Conservation (phyloP, 1,284 basidiomycete genomes). For the Veloboletus limbatus region DNA sequence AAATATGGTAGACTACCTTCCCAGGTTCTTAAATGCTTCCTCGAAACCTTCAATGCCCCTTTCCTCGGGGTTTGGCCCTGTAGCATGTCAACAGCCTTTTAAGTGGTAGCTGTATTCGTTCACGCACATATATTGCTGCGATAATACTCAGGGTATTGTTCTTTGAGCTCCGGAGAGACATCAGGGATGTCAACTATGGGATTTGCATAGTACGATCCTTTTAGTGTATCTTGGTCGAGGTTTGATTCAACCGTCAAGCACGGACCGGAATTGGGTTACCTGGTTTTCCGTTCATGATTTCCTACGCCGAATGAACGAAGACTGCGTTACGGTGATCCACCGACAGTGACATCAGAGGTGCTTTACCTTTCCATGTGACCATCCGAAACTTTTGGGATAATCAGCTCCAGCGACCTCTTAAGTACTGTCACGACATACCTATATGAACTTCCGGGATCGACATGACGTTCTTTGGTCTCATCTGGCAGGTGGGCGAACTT, state of each 20-base stretch:
- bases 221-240: conserved; percentile 61
- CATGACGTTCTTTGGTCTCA: conserved; percentile 62
- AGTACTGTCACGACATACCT: conserved; percentile 45
- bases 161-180: conserved; percentile 51
- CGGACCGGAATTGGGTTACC: conserved; percentile 39
- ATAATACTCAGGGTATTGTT: conserved; percentile 76
- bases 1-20: conserved; percentile 46
- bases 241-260: conserved; percentile 5
- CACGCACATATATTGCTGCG: conserved; percentile 70
- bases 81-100: conserved; percentile 1
- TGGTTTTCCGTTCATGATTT: conserved; percentile 92
- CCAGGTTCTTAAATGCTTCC: conserved; percentile 80
- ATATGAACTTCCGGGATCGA: conserved; percentile 64
- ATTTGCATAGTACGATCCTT: conserved; percentile 93
- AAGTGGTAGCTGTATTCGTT: background rate
- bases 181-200: conserved; percentile 66
- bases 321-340: background rate
- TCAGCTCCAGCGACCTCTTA: conserved; percentile 3
- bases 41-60: conserved; percentile 73
- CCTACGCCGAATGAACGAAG: conserved; percentile 41
- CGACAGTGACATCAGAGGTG: background rate
- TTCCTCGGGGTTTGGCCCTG: conserved; percentile 70
- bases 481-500: conserved; percentile 72
- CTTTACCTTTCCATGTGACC: conserved; percentile 86
- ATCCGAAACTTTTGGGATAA: conserved; percentile 69